Evolutionary conservation across 305 asterid species (phyloP).

Genomic region (Fraxinus paxiana): DNA sequence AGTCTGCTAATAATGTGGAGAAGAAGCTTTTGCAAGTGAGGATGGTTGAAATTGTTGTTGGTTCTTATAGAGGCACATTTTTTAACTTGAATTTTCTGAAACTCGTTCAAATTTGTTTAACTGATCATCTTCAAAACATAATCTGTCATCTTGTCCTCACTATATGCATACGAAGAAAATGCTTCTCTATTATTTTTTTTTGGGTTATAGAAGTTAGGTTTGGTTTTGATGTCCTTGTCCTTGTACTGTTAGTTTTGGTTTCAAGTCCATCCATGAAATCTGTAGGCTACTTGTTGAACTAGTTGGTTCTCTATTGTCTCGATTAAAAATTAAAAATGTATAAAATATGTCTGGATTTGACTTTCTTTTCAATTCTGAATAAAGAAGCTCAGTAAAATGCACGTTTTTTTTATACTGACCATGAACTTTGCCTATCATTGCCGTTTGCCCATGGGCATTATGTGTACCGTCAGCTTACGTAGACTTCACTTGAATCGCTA

Average conservation of each 20-base stretch:
- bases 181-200: not conserved
- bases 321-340: not conserved
- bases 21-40: conserved; percentile 8
- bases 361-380: not conserved
- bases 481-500: not conserved
- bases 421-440: not conserved
- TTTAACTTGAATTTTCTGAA: not conserved
- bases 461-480: not conserved
- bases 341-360: not conserved
- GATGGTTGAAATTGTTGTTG: conserved; percentile 7
- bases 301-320: not conserved
- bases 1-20: conserved; percentile 18
- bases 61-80: not conserved
- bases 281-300: conserved; percentile 14
- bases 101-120: not conserved
- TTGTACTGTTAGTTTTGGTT: not conserved
- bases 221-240: conserved; percentile 6
- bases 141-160: not conserved
- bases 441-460: not conserved
- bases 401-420: not conserved
- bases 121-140: not conserved
- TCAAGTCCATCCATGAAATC: conserved; percentile 4
- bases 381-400: not conserved
- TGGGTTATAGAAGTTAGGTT: not conserved
- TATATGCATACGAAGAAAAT: not conserved